A percentile compares a stretch with the other conserved stretches of the same genome.
Conservation (phyloP, 164 flowering plant species). For the Euptelea pleiosperma region DNA sequence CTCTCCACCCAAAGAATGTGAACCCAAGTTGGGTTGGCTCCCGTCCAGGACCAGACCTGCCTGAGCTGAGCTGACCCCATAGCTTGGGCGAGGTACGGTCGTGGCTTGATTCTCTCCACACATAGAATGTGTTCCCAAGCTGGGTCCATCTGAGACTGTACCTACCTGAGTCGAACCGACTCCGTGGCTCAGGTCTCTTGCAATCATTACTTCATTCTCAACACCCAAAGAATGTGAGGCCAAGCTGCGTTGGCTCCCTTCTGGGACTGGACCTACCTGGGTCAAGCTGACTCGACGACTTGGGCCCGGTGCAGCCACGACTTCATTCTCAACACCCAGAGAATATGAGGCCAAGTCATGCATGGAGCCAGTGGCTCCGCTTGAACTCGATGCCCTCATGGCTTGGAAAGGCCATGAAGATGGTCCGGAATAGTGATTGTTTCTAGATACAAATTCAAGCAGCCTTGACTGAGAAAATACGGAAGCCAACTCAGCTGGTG, state of each 20-base stretch:
- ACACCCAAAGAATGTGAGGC: background rate
- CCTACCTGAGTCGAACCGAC: background rate
- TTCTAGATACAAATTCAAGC: constrained; percentile 14
- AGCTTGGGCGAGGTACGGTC: background rate
- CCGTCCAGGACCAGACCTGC: background rate
- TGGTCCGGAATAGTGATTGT: constrained; percentile 9
- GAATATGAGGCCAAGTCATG: too few species aligned
- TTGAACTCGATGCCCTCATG: constrained; percentile 4
- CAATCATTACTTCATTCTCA: constrained; percentile 7
- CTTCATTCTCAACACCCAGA: too few species aligned
- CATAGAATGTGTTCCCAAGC: background rate
- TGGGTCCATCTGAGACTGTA: background rate
- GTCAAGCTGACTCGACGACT: too few species aligned
- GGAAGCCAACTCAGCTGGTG: constrained; percentile 8
- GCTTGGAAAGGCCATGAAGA: constrained; percentile 10
- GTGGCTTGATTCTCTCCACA: constrained; percentile 12
- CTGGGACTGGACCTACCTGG: too few species aligned
- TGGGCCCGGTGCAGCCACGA: too few species aligned
- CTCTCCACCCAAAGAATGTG: background rate
- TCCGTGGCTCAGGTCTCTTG: constrained; percentile 3
- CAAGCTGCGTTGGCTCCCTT: too few species aligned
- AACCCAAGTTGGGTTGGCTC: background rate
- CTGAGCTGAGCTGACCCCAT: background rate
- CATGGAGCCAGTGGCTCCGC: too few species aligned
- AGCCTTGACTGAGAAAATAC: constrained; percentile 17